Percentiles rank a stretch among this genome's conserved stretches.
phyloP scores from a whole-genome alignment of 225 moss, liverwort and hornwort genomes.

The Climacium dendroides region DNA sequence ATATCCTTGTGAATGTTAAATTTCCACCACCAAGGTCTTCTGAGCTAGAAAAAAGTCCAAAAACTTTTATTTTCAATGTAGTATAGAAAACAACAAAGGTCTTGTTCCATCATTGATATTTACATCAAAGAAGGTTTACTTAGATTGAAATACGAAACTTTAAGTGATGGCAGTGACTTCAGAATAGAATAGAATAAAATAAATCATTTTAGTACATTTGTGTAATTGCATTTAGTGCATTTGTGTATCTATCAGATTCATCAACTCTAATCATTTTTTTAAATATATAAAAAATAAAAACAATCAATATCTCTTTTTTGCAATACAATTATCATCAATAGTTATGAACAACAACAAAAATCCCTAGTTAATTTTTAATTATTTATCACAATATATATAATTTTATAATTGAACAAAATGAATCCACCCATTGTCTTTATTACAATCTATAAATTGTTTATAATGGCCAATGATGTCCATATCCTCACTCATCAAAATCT shows the following conservation, averaged over 20 bases:
- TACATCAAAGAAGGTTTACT: background rate
- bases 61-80: background rate
- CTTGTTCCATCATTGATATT: background rate
- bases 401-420: background rate
- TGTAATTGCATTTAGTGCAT: too few species aligned
- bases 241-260: too few species aligned
- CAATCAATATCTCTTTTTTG: background rate
- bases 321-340: background rate
- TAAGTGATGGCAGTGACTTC: rapidly evolving
- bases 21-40: background rate
- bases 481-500: background rate
- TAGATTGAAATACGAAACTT: background rate
- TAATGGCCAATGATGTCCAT: background rate
- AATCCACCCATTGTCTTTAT: background rate
- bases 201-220: background rate
- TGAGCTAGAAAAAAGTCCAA: rapidly evolving
- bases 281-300: background rate
- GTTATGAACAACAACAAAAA: background rate
- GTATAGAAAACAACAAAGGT: rapidly evolving
- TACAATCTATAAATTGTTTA: background rate
- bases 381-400: background rate
- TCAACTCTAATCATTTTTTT: background rate
- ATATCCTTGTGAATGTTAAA: too few species aligned
- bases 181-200: background rate
- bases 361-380: rapidly evolving